Evolutionary conservation across 2,329 filamentous ascomycete species (phyloP).

Genomic region (Exophiala mesophila): DNA sequence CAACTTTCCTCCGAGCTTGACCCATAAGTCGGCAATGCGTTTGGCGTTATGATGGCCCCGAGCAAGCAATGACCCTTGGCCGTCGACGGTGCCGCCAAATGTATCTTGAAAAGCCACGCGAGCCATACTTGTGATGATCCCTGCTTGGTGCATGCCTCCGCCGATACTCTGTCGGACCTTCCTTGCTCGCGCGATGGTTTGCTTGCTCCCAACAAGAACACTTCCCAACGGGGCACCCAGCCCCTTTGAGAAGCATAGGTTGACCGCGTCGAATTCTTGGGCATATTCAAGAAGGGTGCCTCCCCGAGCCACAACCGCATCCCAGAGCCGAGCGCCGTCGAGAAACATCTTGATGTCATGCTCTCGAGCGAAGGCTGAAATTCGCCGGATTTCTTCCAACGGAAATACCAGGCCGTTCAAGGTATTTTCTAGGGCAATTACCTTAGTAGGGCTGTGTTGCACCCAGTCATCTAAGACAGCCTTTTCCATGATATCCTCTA

Average conservation of each 20-base stretch:
- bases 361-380: constrained; percentile 29
- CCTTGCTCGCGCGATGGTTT: constrained; percentile 29
- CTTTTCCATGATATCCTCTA: constrained; percentile 19
- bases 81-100: not conserved
- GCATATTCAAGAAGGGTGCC: constrained; percentile 30
- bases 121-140: constrained; percentile 31
- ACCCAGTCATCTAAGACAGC: constrained; percentile 16
- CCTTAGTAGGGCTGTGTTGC: constrained; percentile 31
- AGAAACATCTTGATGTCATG: constrained; percentile 31
- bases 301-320: constrained; percentile 29
- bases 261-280: constrained; percentile 31
- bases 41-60: constrained; percentile 1
- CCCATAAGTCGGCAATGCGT: constrained; percentile 3
- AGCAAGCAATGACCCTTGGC: not conserved
- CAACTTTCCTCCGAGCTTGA: constrained; percentile 3
- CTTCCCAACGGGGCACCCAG: constrained; percentile 33
- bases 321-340: constrained; percentile 32
- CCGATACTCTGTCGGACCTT: constrained; percentile 33
- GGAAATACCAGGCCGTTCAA: constrained; percentile 29
- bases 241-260: constrained; percentile 33
- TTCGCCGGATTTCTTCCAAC: constrained; percentile 29
- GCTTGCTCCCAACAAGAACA: constrained; percentile 29
- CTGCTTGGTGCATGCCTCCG: constrained; percentile 32
- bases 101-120: constrained; percentile 14
- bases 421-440: constrained; percentile 31